phyloP scores from a whole-genome alignment of 495 filamentous ascomycete genomes.

The Penicillium egyptiacum region DNA sequence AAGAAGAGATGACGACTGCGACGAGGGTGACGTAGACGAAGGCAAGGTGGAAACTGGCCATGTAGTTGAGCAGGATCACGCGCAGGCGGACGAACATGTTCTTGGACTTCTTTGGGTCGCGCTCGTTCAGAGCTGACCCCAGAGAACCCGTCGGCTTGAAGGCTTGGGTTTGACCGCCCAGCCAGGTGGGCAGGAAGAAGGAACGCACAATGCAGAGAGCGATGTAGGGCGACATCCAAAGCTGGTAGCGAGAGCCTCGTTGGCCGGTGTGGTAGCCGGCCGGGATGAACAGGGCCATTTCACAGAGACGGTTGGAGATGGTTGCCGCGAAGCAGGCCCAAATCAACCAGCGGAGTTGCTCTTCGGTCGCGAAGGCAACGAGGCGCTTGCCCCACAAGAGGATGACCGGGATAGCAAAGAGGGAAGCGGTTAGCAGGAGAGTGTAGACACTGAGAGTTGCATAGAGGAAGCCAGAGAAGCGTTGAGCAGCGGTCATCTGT shows the following conservation, averaged over 20 bases:
- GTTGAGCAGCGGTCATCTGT: slow-evolving; percentile 36
- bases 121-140: slow-evolving; percentile 33
- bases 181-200: slow-evolving; percentile 48
- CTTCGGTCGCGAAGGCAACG: slow-evolving; percentile 42
- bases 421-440: slow-evolving; percentile 41
- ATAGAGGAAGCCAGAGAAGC: slow-evolving; percentile 48
- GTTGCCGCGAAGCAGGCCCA: slow-evolving; percentile 45
- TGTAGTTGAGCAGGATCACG: slow-evolving; percentile 37
- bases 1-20: slow-evolving; percentile 36
- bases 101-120: slow-evolving; percentile 32
- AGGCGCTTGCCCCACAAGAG: slow-evolving; percentile 46
- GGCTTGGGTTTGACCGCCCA: slow-evolving; percentile 37
- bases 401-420: slow-evolving; percentile 48
- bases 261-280: slow-evolving; percentile 48
- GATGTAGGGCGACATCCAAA: slow-evolving; percentile 50
- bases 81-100: slow-evolving; percentile 33
- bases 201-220: slow-evolving; percentile 43
- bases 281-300: slow-evolving; percentile 44
- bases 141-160: slow-evolving; percentile 40
- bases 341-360: slow-evolving; percentile 49
- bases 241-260: slow-evolving; percentile 39
- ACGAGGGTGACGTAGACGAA: slow-evolving; percentile 45
- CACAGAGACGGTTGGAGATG: slow-evolving; percentile 42
- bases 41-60: slow-evolving; percentile 38
- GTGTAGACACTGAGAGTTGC: slow-evolving; percentile 45